phyloP scores from a whole-genome alignment of 208 protist species.

The Strigomonas culicis region DNA sequence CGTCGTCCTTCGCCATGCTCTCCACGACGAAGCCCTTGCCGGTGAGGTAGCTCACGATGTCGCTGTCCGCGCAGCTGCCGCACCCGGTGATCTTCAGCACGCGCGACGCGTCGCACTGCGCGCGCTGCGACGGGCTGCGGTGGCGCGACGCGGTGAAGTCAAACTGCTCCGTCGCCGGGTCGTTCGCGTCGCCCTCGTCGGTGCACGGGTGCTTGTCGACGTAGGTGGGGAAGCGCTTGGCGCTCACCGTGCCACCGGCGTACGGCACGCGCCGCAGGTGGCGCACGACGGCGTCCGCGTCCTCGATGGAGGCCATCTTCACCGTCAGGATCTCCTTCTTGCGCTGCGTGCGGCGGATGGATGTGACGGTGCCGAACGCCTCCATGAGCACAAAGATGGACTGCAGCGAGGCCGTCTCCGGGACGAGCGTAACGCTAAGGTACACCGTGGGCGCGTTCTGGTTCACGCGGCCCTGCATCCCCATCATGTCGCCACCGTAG shows the following conservation, averaged over 20 bases:
- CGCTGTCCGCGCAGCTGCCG: conserved; percentile 62
- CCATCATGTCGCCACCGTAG: conserved; percentile 11
- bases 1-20: conserved; percentile 67
- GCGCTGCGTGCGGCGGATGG: conserved; percentile 86
- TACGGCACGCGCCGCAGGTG: conserved; percentile 77
- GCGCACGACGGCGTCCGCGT: conserved; percentile 69
- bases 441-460: conserved; percentile 54
- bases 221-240: conserved; percentile 82
- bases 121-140: conserved; percentile 82
- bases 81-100: conserved; percentile 80
- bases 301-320: conserved; percentile 77
- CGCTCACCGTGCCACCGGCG: conserved; percentile 77
- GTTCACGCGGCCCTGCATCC: conserved; percentile 22
- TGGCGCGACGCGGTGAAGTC: conserved; percentile 88
- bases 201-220: conserved; percentile 83
- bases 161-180: conserved; percentile 72
- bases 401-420: conserved; percentile 74
- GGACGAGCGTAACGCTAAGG: conserved; percentile 74
- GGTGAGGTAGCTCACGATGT: conserved; percentile 85
- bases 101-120: conserved; percentile 60
- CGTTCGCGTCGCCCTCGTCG: conserved; percentile 74
- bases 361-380: conserved; percentile 77
- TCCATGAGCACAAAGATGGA: conserved; percentile 81
- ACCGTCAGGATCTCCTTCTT: conserved; percentile 86
- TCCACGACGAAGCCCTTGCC: conserved; percentile 67